A percentile compares a stretch with the other conserved stretches of the same genome.
These are phyloP conservation scores for Syzygium aromaticum DNA, from an alignment of 345 rosid genomes.

Conservation along the genomic window DNA sequence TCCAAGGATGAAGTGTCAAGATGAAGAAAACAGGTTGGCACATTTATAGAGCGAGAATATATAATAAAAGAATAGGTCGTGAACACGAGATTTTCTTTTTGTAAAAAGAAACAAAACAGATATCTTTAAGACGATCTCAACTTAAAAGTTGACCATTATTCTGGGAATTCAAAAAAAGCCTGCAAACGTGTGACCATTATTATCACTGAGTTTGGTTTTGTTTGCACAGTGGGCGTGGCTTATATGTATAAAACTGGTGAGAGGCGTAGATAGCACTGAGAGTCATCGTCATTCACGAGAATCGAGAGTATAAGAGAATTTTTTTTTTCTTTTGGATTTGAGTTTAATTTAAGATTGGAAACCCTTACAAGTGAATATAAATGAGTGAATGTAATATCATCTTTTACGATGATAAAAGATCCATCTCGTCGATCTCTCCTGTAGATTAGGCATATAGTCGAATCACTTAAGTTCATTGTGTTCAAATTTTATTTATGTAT, in stretches of 20 bases:
- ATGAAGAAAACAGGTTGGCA: not conserved
- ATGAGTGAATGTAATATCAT: not conserved
- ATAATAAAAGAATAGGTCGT: no score
- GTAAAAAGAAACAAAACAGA: no score
- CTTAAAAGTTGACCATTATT: no score
- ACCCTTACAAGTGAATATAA: not conserved
- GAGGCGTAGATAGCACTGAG: not conserved
- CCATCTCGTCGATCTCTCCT: not conserved
- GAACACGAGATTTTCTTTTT: no score
- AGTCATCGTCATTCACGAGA: not conserved
- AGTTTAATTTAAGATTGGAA: not conserved
- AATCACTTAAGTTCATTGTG: no score
- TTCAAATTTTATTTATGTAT: no score
- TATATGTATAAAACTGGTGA: not conserved
- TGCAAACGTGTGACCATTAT: no score
- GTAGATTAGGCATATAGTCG: no score
- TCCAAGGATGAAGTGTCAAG: not conserved
- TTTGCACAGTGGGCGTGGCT: not conserved
- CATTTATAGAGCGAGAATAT: not conserved
- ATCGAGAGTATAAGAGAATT: not conserved
- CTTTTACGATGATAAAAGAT: no score
- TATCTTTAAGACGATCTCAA: no score
- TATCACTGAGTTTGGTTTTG: not conserved
- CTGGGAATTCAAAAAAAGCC: no score
- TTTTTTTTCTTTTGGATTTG: not conserved